A percentile compares a stretch with the other conserved stretches of the same genome.
Conservation (phyloP, 75 land plant species). For the Cryptomeria japonica region DNA sequence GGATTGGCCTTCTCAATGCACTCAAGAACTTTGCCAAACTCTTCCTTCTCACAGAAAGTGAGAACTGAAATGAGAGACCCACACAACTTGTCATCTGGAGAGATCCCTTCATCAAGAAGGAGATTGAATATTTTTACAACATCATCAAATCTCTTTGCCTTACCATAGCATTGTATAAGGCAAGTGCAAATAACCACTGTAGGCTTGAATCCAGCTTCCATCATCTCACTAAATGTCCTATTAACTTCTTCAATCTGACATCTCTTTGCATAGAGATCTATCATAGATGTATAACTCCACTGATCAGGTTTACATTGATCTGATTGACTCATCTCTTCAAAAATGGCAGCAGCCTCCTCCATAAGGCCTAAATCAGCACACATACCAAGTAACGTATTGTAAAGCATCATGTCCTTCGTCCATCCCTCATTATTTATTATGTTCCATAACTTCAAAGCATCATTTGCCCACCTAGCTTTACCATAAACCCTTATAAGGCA, state of each 20-base stretch:
- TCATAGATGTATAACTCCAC: conserved; percentile 76
- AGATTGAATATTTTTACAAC: conserved; percentile 47
- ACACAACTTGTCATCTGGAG: conserved; percentile 67
- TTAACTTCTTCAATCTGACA: conserved; percentile 65
- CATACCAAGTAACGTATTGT: conserved; percentile 81
- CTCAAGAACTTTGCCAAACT: conserved; percentile 38
- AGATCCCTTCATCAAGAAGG: conserved; percentile 28
- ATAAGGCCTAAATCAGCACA: conserved; percentile 81
- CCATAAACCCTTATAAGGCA: conserved; percentile 74
- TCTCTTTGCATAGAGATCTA: conserved; percentile 69
- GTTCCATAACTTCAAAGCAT: conserved; percentile 75
- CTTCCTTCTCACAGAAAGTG: conserved; percentile 44
- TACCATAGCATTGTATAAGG: conserved; percentile 75
- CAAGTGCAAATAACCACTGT: conserved; percentile 71
- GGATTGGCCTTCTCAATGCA: conserved; percentile 59
- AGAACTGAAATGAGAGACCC: conserved; percentile 65
- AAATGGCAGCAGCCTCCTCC: conserved; percentile 67
- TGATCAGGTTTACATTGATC: conserved; percentile 57
- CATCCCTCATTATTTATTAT: conserved; percentile 52
- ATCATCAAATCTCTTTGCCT: conserved; percentile 52
- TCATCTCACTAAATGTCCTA: conserved; percentile 59
- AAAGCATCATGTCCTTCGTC: conserved; percentile 69
- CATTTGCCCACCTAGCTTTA: conserved; percentile 68
- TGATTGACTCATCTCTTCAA: conserved; percentile 68
- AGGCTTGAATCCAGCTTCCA: conserved; percentile 36